Conservation (phyloP, 2,329 filamentous ascomycete species). For the Neurospora crassa region DNA sequence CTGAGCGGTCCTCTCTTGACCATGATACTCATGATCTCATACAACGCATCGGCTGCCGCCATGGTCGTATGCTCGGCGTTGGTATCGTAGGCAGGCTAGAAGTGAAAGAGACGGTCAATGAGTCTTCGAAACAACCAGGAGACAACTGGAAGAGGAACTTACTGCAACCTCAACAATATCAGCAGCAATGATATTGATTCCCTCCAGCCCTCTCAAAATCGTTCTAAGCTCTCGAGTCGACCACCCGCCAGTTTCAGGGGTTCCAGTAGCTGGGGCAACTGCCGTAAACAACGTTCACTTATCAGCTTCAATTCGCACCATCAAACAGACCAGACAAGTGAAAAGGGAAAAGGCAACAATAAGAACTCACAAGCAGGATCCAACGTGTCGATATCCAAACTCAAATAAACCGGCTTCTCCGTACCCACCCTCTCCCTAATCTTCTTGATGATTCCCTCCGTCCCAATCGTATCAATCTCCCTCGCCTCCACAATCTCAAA, state of each 20-base stretch:
- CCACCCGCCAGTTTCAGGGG: constrained; percentile 69
- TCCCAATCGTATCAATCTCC: constrained; percentile 41
- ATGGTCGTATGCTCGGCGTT: constrained; percentile 67
- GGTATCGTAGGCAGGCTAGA: constrained; percentile 56
- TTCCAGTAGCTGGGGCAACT: constrained; percentile 65
- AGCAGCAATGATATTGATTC: constrained; percentile 58
- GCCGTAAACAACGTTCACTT: background rate
- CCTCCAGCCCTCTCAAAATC: constrained; percentile 59
- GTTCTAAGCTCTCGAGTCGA: constrained; percentile 63
- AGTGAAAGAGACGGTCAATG: background rate
- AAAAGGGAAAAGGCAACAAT: background rate
- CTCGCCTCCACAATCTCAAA: constrained; percentile 72
- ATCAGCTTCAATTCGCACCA: background rate
- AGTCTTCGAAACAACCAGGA: background rate
- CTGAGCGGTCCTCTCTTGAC: constrained; percentile 53
- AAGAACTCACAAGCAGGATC: constrained; percentile 61
- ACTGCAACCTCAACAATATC: constrained; percentile 66
- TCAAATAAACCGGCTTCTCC: constrained; percentile 67
- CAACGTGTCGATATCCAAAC: constrained; percentile 79
- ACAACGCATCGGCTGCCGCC: constrained; percentile 61
- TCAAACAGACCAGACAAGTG: background rate
- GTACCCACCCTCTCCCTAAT: constrained; percentile 69
- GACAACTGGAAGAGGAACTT: constrained; percentile 11
- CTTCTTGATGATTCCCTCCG: constrained; percentile 66
- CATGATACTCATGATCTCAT: constrained; percentile 75